Evolutionary conservation across 2,329 filamentous ascomycete species (phyloP), one percentile per base, ranked within the genome.

Genomic region (Calonectria pseudoturangicola): DNA sequence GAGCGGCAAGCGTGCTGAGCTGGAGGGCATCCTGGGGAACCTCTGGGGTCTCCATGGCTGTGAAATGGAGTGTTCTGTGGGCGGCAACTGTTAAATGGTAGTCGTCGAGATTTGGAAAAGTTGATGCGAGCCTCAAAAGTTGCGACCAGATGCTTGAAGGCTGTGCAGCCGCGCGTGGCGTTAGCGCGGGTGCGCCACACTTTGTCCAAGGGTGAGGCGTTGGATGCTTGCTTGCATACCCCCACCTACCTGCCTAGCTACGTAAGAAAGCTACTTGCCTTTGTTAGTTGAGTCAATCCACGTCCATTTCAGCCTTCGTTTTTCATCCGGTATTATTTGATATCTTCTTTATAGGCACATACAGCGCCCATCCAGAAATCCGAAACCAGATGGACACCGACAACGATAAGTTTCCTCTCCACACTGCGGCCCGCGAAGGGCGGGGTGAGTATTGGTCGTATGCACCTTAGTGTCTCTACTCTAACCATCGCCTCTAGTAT

Each of bases 351-450:
- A 21, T 2, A 43, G 16, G 60, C 33, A 16, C 7, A 13, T 21
- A 9, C 27, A 4, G n/a, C 9, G 43, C 21, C 21, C 15, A 18
- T 10, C 13, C 8, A 18, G 7, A 18, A 36, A 83, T 27, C 12
- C n/a, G 10, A 10, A 50, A 3, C 27, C 4, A 51, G 81, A 81
- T 83, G 65, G 81, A 84, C 8, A 75, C 66, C 5, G 82, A 87
- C 25, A 77, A 84, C 54, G 87, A 92, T 65, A 95, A 93, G 79
- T 98, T 93, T 79, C 93, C 95, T 33, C 93, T 98, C 51, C 96
- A 98, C 82, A 94, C 94, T 76, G 96, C 96, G 50, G 93, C 93
- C 74, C 91, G 96, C 70, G 95, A 98, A 83, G 95, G 96, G 50
- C 93, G 92, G 87, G 89, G 96, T 98, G 89, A 82, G 89, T 78